Evolutionary conservation across 208 protist species (phyloP), one percentile per base, ranked within the genome.

Genomic region (Trypanosoma avium): DNA sequence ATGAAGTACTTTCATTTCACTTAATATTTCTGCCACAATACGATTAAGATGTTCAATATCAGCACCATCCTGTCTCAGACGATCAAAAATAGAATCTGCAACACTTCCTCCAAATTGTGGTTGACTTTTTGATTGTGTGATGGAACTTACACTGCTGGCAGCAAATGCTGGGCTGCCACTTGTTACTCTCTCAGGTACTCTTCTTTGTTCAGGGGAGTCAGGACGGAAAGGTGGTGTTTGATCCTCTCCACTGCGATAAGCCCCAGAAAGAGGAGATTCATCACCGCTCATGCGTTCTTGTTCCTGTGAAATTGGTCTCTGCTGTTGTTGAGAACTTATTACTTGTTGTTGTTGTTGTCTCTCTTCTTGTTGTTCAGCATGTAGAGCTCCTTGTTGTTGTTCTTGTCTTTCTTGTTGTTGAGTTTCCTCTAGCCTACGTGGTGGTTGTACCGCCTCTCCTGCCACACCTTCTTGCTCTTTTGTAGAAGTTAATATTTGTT

Each of bases 21-120:
- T 82, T 30, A 95, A 65, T 33, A 92, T 95, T 69, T 95, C 88
- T n/a, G 88, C 88, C 55, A 95, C 88, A n/a, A 95, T 82, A 46
- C 88, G 88, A 75, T 95, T 95, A 53, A 95, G 72, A 64, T 92
- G 80, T 8, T 75, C 82, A 64, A 95, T 95, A 61, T 91, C 85
- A 1, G 81, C 74, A 15, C 77, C 77, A 64, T 95, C 88, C 30
- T 78, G 62, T 19, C 58, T 59, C 15, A 95, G 61, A 30, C 80
- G 83, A 22, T 90, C 82, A 33, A 75, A 82, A 8, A 87, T 57
- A 13, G 77, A 77, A 13, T 32, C 10, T 0, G 2, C 0, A 13
- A 4, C 6, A 17, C n/a, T n/a, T n/a, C n/a, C n/a, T n/a, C 33
- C 46, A 0, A 10, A 27, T 27, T 0, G n/a, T 48, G 22, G 2